Percentiles rank a stretch among this genome's conserved stretches.
Evolutionary conservation across 2,329 filamentous ascomycete genomes (phyloP).

Genomic region (Ciborinia camelliae): DNA sequence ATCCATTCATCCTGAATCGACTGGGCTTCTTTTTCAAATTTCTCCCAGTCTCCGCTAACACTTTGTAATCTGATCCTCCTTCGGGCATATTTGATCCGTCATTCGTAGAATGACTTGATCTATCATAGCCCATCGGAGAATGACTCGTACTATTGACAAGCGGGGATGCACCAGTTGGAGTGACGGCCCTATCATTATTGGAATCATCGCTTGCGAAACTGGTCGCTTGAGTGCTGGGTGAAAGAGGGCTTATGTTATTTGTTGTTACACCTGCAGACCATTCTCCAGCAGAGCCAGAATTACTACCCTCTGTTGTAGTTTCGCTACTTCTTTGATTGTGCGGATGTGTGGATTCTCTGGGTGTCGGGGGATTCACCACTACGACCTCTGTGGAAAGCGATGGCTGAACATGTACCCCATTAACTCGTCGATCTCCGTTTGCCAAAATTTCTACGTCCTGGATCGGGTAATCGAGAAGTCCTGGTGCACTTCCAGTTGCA

Average conservation of each 20-base stretch:
- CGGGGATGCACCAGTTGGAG: slow-evolving; percentile 23
- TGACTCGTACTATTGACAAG: slow-evolving; percentile 35
- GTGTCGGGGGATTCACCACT: slow-evolving; percentile 27
- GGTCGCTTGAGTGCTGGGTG: slow-evolving; percentile 62
- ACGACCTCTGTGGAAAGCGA: slow-evolving; percentile 34
- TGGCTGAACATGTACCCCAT: slow-evolving; percentile 22
- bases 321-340: slow-evolving; percentile 55
- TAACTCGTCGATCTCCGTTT: slow-evolving; percentile 19
- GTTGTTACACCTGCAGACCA: slow-evolving; percentile 62
- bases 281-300: slow-evolving; percentile 53
- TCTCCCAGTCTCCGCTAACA: slow-evolving; percentile 46
- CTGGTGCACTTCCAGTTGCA: slow-evolving; percentile 29
- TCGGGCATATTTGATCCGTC: slow-evolving; percentile 17
- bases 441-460: slow-evolving; percentile 13
- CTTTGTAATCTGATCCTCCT: slow-evolving; percentile 30
- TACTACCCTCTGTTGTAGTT: slow-evolving; percentile 58
- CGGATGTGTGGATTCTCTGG: slow-evolving; percentile 22
- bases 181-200: slow-evolving; percentile 21
- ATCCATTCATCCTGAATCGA: slow-evolving; percentile 56
- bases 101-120: slow-evolving; percentile 19
- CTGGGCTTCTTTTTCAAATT: slow-evolving; percentile 61
- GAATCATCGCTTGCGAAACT: slow-evolving; percentile 56
- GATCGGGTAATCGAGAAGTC: slow-evolving; percentile 22
- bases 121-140: slow-evolving; percentile 18
- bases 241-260: slow-evolving; percentile 61